Evolutionary conservation across 140 eudicot species (phyloP), one percentile per base, ranked within the genome.

Genomic region (Oenanthe javanica): DNA sequence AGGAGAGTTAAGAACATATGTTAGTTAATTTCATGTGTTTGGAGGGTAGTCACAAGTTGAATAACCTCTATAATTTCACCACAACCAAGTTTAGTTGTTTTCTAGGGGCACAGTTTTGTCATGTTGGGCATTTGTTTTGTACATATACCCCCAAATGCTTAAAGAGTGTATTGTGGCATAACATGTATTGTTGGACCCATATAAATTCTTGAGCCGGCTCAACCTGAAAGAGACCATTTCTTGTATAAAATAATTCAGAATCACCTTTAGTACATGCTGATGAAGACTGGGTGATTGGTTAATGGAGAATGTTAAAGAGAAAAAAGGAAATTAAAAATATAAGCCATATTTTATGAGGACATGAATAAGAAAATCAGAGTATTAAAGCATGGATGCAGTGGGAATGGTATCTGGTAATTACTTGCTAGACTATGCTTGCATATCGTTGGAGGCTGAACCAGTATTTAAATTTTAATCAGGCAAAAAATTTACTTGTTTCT

Each of bases 81-180:
- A 47, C 21, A 5, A 46, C 78, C 46, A 74, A 74, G 78, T 74
- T 74, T 74, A 47, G 78, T 74, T 74, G 78, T 74, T 74, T 74
- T 45, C 59, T 47, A 47, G 78, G 59, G 78, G 43, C 78, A 74
- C 18, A 74, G 13, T 19, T 19, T 74, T 10, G 78, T 74, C 78
- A 74, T 21, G 21, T 74, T 74, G 16, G 8, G 59, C 57, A 46
- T 9, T 18, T 74, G 57, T 47, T 74, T 47, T 74, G 0, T 21
- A 10, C 38, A 9, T 3, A 38, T 4, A 46, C 76, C 42, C 57
- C 59, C 78, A 45, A 74, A 74, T 45, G 59, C 21, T 48, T 46
- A 31, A 40, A 23, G 78, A 50, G 16, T 49, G 51, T 3, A 25
- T 46, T 45, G 42, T 18, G 55, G 77, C 67, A 45, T 49, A 73